Conservation (phyloP, 148 eudicot species). For the Cornus suecica region DNA sequence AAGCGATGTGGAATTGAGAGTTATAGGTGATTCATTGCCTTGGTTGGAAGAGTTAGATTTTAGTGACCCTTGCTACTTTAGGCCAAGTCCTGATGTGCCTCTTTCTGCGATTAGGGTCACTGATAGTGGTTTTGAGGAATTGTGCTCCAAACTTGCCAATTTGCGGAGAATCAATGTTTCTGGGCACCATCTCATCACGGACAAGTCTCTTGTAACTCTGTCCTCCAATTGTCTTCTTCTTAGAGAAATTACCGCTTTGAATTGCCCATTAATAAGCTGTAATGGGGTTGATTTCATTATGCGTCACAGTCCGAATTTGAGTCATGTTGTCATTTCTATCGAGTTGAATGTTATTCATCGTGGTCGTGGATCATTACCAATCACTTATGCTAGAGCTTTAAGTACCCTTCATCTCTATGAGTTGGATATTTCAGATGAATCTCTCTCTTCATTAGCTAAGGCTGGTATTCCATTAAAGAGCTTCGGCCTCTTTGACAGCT, state of each 20-base stretch:
- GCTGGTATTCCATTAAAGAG: no score
- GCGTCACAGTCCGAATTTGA: slow-evolving; percentile 29
- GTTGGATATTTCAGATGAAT: no score
- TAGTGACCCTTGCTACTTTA: slow-evolving; percentile 17
- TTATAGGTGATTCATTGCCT: slow-evolving; percentile 27
- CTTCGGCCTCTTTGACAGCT: no score
- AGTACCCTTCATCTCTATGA: no score
- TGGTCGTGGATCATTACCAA: slow-evolving; percentile 10
- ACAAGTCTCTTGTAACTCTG: slow-evolving; percentile 43
- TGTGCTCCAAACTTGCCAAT: no score
- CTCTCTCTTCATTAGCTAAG: no score
- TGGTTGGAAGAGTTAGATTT: no score
- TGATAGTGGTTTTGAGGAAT: slow-evolving; percentile 67
- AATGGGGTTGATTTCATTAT: slow-evolving; percentile 32
- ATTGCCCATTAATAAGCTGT: slow-evolving; percentile 44
- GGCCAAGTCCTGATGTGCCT: neutral
- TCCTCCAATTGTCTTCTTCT: slow-evolving; percentile 40
- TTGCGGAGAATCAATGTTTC: slow-evolving; percentile 46
- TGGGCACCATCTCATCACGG: slow-evolving; percentile 44
- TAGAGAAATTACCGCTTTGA: slow-evolving; percentile 35
- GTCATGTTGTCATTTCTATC: slow-evolving; percentile 31
- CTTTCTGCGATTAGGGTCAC: slow-evolving; percentile 15
- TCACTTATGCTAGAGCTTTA: slow-evolving; percentile 34
- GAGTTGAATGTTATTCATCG: slow-evolving; percentile 27
- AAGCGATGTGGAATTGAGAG: slow-evolving; percentile 34